Evolutionary conservation across 352 stramenopile genomes (phyloP), one percentile per base, ranked within the genome.

Genomic region (Phytophthora palmivora): DNA sequence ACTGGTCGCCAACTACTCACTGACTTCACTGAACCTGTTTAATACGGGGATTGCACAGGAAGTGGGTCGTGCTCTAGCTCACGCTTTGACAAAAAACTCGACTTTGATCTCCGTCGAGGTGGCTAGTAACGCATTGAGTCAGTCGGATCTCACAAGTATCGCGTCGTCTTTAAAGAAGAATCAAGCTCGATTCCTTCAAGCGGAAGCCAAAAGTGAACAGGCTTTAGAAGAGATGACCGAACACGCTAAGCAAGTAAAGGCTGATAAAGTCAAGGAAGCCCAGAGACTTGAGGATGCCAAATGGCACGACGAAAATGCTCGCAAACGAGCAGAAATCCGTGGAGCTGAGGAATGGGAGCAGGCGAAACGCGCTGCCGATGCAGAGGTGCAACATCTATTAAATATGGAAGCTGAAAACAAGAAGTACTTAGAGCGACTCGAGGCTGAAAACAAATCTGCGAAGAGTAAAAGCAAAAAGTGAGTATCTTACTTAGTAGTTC

Each of bases 391-490:
- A 3, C 65, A 83, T 10, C 50, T 82, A 15, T 34, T 83, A 36
- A 73, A 70, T 33, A 87, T 90, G 59, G 74, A 88, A 30, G 72
- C 71, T 11, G 57, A 84, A 36, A 79, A 87, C 51, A 88, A 90
- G 22, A 70, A 73, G 53, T 86, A 90, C 32, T 34, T 78, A 38
- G 73, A 79, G 16, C 44, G 60, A 15, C 69, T 74, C 4, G 70
- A 82, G 30, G 65, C 46, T 1, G 74, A 85, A 30, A 78, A 82
- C 51, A 87, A 79, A 8, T 32, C 70, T 38, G 63, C 44, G 18
- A 87, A 84, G 33, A 70, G 44, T 33, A 91, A 89, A 69, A 68
- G 53, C 42, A 89, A 88, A 59, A 92, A 88, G 41, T 82, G 18
- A 52, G 30, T 34, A 34, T 2, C 30, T 12, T 7, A 28, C n/a